A percentile compares a stretch with the other conserved stretches of the same genome.
These are phyloP conservation scores for Melaleuca alternifolia DNA, from an alignment of 345 rosid genomes.

Conservation along the genomic window DNA sequence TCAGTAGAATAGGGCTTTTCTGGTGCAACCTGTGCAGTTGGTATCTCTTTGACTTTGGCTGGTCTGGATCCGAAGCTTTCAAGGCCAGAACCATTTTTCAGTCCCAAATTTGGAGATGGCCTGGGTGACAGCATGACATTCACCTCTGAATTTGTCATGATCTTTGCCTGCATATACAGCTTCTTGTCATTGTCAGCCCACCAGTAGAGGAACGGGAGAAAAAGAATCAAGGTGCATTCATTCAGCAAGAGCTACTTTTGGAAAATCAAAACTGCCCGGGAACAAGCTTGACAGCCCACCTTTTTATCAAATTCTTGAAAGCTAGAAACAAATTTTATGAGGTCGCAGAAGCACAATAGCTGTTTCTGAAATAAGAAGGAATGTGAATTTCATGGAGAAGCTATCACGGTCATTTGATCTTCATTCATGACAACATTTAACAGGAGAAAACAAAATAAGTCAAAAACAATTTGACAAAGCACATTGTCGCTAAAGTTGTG, in stretches of 20 bases:
- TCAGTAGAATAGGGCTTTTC: conserved; percentile 26
- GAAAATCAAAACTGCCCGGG: neutral
- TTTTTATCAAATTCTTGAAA: neutral
- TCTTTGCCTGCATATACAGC: conserved; percentile 34
- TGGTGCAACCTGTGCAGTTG: conserved; percentile 12
- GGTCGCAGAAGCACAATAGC: neutral
- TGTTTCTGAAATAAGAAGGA: neutral
- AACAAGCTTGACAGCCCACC: neutral
- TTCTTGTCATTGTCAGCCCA: neutral
- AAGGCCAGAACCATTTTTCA: conserved; percentile 34
- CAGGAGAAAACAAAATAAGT: neutral
- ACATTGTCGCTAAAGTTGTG: neutral
- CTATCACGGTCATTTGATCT: neutral
- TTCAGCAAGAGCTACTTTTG: neutral
- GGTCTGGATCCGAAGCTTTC: conserved; percentile 37
- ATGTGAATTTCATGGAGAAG: neutral
- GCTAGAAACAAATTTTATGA: neutral
- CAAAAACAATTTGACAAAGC: neutral
- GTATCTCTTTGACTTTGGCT: conserved; percentile 27
- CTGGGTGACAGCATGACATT: conserved; percentile 31
- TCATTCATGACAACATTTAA: neutral
- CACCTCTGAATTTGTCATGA: conserved; percentile 22
- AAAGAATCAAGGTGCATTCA: neutral
- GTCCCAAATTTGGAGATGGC: conserved; percentile 32
- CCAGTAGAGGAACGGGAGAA: neutral